Evolutionary conservation across 2,329 filamentous ascomycete genomes (phyloP).

Genomic region (Cytospora mali): DNA sequence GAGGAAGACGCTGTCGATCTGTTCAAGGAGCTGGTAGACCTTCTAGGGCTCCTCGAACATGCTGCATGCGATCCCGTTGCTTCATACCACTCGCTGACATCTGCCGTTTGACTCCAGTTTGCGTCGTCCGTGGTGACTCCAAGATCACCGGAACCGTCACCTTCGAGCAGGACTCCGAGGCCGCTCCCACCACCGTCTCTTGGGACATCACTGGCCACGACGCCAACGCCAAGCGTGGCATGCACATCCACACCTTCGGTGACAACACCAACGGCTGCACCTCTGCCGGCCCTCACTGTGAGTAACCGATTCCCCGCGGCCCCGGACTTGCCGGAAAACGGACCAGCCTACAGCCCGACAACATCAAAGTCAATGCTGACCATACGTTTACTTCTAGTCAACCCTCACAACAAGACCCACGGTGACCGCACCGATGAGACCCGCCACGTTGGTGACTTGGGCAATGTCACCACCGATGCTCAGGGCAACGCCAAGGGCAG

Average conservation of each 20-base stretch:
- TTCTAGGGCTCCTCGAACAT: background rate
- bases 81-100: constrained; percentile 18
- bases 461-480: constrained; percentile 93
- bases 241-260: constrained; percentile 98
- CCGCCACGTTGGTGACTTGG: constrained; percentile 95
- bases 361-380: background rate
- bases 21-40: background rate
- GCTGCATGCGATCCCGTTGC: background rate
- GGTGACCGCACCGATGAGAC: constrained; percentile 80
- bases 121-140: constrained; percentile 96
- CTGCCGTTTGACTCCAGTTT: constrained; percentile 61
- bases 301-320: constrained; percentile 41
- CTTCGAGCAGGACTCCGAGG: constrained; percentile 91
- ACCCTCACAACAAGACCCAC: constrained; percentile 91
- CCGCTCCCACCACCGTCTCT: constrained; percentile 78
- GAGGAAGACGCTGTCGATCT: constrained; percentile 3
- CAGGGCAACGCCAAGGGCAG: constrained; percentile 88
- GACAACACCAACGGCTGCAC: constrained; percentile 99
- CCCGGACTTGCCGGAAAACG: constrained; percentile 1
- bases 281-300: constrained; percentile 96
- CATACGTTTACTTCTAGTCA: constrained; percentile 62
- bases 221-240: constrained; percentile 92
- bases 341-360: background rate
- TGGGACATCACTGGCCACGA: constrained; percentile 95
- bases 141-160: constrained; percentile 91